These are phyloP conservation scores for Aspergillus conjunctus DNA, from an alignment of 495 filamentous ascomycete genomes.

Conservation along the genomic window DNA sequence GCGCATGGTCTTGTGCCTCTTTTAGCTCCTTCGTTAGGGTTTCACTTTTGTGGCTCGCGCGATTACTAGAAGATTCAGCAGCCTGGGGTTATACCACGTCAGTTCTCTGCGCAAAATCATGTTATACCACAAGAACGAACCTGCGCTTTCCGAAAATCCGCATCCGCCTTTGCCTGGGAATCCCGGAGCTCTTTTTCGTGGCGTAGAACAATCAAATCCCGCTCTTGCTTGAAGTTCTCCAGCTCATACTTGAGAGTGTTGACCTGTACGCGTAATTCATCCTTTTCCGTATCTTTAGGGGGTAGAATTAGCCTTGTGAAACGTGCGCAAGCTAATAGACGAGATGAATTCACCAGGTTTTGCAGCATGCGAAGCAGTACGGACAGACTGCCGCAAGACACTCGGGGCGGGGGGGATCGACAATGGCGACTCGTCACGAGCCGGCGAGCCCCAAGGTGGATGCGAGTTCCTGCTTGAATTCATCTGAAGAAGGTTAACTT, in stretches of 20 bases:
- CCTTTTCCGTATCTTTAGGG: constrained; percentile 55
- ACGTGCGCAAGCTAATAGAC: not conserved
- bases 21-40: constrained; percentile 69
- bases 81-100: constrained; percentile 37
- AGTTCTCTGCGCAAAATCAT: constrained; percentile 9
- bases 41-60: constrained; percentile 71
- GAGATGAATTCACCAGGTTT: constrained; percentile 31
- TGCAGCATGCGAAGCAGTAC: constrained; percentile 28
- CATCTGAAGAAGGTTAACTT: constrained; percentile 31
- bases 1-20: constrained; percentile 63
- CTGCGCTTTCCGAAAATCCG: constrained; percentile 82
- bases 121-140: constrained; percentile 34
- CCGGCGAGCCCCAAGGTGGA: constrained; percentile 37
- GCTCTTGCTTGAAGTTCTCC: constrained; percentile 78
- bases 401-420: constrained; percentile 33
- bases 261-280: constrained; percentile 67
- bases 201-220: constrained; percentile 71
- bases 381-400: constrained; percentile 34
- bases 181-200: constrained; percentile 84
- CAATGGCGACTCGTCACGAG: constrained; percentile 35
- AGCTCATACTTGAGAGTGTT: constrained; percentile 71
- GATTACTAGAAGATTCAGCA: constrained; percentile 68
- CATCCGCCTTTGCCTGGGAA: constrained; percentile 70
- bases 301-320: constrained; percentile 18
- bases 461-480: constrained; percentile 34